Base-by-base conservation (phyloP, 2,329 filamentous ascomycete species). In the Atkinsonella texensis region DNA sequence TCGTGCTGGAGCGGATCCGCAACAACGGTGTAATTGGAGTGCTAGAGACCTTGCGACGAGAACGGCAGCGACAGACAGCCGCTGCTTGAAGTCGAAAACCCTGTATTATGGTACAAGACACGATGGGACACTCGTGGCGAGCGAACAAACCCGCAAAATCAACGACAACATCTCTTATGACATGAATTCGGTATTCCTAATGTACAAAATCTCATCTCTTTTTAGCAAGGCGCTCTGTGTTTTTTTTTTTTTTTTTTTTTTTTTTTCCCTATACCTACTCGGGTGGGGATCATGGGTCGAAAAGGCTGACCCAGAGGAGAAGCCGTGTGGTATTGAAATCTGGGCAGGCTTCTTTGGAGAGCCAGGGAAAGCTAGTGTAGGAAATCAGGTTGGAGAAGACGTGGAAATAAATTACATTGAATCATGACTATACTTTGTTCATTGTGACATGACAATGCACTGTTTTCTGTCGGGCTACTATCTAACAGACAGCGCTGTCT, bases 1-100 rank as follows among this genome's bases (percentile, higher is more conserved):
- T 90, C 39, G 87, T 93, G 9, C 74, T 93, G 20, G 85, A 89
- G 66, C 74, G 87, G 46, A 69, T 82, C 49, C 74, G 79, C 46
- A 77, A 78, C 64, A 78, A 74, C 41, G 76, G 77, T 32, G 73
- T 80, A 52, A 75, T 80, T 51, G 75, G 76, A 40, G 76, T 81
- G 32, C 65, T 82, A 35, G 79, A 82, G 63, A 71, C 76, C 48
- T 68, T 77, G 57, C 72, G 77, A 42, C 62, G 68, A 43, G 70
- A 73, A 55, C 69, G 70, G 50, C 65, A 70, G 42, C 60, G 60
- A 50, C 65, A 68, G 48, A 32, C 44, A 20, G 41, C 52, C 10
- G 53, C 52, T 51, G 45, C 46, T 40, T 55, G 52, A 57, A 20
- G 56, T 41, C 43, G 18, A 20, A 41, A 13, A 17, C 44, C 45